A percentile compares a stretch with the other conserved stretches of the same genome.
Evolutionary conservation across 2,329 filamentous ascomycete genomes (phyloP).

Genomic region (Fusarium multiceps): DNA sequence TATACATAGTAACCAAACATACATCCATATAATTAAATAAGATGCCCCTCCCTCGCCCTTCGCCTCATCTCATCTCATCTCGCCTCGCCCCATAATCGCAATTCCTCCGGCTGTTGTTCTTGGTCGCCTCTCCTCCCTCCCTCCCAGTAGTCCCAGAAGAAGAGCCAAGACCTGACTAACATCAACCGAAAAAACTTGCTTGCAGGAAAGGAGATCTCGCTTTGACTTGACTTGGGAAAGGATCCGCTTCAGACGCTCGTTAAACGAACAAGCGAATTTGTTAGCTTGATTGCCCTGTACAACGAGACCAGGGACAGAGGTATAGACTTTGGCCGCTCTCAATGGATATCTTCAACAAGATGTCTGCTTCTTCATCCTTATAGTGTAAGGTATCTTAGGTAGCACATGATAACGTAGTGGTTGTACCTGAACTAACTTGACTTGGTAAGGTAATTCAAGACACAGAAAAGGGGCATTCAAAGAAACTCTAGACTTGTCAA

Average conservation of each 20-base stretch:
- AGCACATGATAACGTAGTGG: background rate
- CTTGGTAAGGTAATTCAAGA: slow-evolving; percentile 1
- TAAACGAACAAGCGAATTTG: slow-evolving; percentile 22
- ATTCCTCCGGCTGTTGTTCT: slow-evolving; percentile 22
- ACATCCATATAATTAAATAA: slow-evolving; percentile 1
- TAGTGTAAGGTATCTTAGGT: background rate
- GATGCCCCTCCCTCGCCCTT: background rate
- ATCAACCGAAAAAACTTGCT: slow-evolving; percentile 9
- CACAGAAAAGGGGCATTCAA: slow-evolving; percentile 14
- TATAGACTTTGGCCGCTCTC: slow-evolving; percentile 7
- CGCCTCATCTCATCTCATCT: slow-evolving; percentile 15
- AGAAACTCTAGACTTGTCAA: slow-evolving; percentile 16
- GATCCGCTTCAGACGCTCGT: slow-evolving; percentile 2
- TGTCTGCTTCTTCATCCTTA: background rate
- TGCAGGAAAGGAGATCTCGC: slow-evolving; percentile 22
- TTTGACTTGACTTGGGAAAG: background rate
- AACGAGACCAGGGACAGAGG: slow-evolving; percentile 20
- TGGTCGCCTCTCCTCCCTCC: slow-evolving; percentile 10
- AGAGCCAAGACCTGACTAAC: slow-evolving; percentile 27
- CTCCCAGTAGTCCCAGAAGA: background rate
- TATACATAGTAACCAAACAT: slow-evolving; percentile 3
- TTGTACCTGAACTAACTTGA: background rate
- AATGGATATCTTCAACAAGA: slow-evolving; percentile 10
- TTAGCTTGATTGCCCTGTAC: slow-evolving; percentile 40
- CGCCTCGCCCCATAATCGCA: slow-evolving; percentile 28